phyloP scores from a whole-genome alignment of 176 grass and related monocot species.

The Aegilops sharonensis region DNA sequence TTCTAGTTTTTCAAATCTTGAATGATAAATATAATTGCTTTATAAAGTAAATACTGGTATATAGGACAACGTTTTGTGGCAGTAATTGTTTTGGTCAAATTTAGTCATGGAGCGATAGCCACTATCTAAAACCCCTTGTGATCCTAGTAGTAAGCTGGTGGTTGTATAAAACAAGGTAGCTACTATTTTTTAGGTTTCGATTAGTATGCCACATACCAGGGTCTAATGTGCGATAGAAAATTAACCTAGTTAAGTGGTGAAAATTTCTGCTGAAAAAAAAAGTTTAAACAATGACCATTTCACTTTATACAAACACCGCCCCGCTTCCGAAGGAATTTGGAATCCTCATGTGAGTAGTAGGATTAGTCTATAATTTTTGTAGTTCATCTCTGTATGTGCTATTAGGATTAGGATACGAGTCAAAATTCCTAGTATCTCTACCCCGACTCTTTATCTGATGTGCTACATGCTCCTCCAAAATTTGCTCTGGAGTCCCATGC shows the following conservation, averaged over 20 bases:
- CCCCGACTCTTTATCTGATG: too few species aligned
- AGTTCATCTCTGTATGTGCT: too few species aligned
- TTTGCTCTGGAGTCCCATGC: background rate
- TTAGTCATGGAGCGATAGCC: background rate
- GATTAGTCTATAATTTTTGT: too few species aligned
- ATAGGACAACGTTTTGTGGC: background rate
- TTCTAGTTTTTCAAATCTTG: constrained; percentile 1
- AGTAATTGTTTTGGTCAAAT: background rate
- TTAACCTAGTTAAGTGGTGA: background rate
- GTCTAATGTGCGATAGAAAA: background rate
- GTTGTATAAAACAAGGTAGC: background rate
- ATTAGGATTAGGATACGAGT: too few species aligned
- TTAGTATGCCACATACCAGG: background rate
- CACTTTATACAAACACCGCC: background rate
- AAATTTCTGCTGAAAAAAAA: background rate
- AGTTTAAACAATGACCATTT: background rate
- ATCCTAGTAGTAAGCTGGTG: background rate
- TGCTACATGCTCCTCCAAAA: too few species aligned
- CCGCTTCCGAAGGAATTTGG: background rate
- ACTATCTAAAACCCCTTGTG: background rate
- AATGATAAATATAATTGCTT: background rate
- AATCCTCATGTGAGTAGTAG: background rate
- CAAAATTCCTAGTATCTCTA: too few species aligned
- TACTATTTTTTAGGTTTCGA: background rate
- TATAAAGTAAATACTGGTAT: background rate